A percentile compares a stretch with the other conserved stretches of the same genome.
Evolutionary conservation across 192 early-diverging fungal species (phyloP).

Genomic region (Coemansia sp.): DNA sequence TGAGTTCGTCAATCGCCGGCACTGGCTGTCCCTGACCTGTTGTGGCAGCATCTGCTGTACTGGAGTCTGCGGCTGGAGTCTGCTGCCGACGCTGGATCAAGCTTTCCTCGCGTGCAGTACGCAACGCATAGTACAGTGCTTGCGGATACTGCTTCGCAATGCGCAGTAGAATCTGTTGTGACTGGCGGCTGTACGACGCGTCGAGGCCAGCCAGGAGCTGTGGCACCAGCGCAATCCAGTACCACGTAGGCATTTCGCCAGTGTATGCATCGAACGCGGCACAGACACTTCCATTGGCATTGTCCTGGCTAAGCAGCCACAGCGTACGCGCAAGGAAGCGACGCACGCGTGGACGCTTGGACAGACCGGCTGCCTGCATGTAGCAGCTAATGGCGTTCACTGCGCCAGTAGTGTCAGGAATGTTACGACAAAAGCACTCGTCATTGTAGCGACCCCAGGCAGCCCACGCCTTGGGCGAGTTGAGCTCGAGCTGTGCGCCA

Average conservation of each 20-base stretch:
- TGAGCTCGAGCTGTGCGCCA: conserved; percentile 86
- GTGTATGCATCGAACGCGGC: conserved; percentile 87
- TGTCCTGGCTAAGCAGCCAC: conserved; percentile 91
- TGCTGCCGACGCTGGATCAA: conserved; percentile 60
- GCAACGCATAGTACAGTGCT: conserved; percentile 91
- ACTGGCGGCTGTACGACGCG: conserved; percentile 63
- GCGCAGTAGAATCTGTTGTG: conserved; percentile 80
- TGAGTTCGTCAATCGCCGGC: conserved; percentile 85
- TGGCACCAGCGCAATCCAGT: conserved; percentile 98
- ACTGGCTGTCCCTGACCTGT: conserved; percentile 7
- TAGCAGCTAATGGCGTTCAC: conserved; percentile 94
- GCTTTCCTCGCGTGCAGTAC: conserved; percentile 90
- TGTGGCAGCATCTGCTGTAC: conserved; percentile 12
- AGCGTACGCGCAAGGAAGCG: conserved; percentile 91
- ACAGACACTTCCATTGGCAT: conserved; percentile 70
- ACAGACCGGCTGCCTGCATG: conserved; percentile 88
- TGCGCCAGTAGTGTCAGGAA: conserved; percentile 77
- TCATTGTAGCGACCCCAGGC: conserved; percentile 97
- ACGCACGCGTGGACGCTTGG: conserved; percentile 81
- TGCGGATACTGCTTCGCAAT: conserved; percentile 88
- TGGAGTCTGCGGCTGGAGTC: neutral
- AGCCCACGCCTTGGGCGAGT: conserved; percentile 93
- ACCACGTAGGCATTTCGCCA: conserved; percentile 89
- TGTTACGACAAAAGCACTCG: conserved; percentile 79
- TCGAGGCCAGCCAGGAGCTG: conserved; percentile 88